phyloP scores from a whole-genome alignment of 139 green algal species.

The Trebouxia sp. region DNA sequence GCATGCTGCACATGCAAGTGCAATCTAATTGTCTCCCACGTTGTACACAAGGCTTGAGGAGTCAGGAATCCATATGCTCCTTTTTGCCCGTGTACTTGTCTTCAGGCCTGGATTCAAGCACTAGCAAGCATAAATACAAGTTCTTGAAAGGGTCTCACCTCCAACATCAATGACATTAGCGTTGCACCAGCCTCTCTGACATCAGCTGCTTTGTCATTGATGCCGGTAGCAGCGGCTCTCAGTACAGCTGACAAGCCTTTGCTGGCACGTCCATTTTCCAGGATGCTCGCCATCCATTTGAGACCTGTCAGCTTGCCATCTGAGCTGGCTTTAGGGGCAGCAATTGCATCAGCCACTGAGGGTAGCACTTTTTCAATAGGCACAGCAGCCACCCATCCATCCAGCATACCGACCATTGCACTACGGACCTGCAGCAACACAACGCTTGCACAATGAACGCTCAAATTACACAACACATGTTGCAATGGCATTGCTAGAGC shows the following conservation, averaged over 20 bases:
- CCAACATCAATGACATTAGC: slow-evolving; percentile 57
- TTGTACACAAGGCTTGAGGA: too few relatives aligned
- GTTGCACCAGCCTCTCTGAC: slow-evolving; percentile 69
- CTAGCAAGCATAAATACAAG: too few relatives aligned
- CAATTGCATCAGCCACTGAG: slow-evolving; percentile 56
- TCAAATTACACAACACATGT: not conserved
- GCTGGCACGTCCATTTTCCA: slow-evolving; percentile 6
- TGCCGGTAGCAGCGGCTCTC: slow-evolving; percentile 45
- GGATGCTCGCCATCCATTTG: slow-evolving; percentile 47
- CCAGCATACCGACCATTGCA: slow-evolving; percentile 78
- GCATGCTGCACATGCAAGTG: too few relatives aligned
- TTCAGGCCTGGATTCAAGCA: too few relatives aligned
- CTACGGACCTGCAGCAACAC: slow-evolving; percentile 58
- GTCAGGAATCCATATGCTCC: too few relatives aligned
- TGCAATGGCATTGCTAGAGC: too few relatives aligned
- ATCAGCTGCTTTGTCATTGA: slow-evolving; percentile 71
- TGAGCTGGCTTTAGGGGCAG: slow-evolving; percentile 62
- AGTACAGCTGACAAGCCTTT: slow-evolving; percentile 40
- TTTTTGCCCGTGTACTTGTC: too few relatives aligned
- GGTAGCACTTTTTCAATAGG: slow-evolving; percentile 53
- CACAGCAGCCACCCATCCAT: slow-evolving; percentile 71
- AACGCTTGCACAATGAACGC: too few relatives aligned
- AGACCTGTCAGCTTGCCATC: slow-evolving; percentile 75
- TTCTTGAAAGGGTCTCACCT: slow-evolving; percentile 42
- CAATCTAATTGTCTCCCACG: too few relatives aligned